Conservation (phyloP, 2,329 filamentous ascomycete species). For the Diaporthe sp. region DNA sequence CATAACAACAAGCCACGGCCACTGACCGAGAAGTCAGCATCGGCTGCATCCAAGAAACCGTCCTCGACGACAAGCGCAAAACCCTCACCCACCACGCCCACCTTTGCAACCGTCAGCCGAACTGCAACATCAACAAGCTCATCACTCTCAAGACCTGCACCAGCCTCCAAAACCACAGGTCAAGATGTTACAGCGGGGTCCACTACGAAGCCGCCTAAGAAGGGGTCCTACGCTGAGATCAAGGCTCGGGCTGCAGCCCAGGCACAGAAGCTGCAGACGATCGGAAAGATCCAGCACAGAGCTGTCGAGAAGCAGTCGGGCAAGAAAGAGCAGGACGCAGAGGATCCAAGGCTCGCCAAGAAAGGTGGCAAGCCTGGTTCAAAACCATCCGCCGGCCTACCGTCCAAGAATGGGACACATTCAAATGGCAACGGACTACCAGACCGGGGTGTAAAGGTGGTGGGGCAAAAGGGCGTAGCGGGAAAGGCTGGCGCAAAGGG, state of each 20-base stretch:
- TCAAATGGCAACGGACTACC: conserved; percentile 31
- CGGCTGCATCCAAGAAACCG: conserved; percentile 39
- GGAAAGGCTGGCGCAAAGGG: conserved; percentile 46
- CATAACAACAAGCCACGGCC: conserved; percentile 43
- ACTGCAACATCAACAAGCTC: conserved; percentile 21
- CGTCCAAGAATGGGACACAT: conserved; percentile 43
- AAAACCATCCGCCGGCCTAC: conserved; percentile 24
- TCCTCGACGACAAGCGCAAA: conserved; percentile 29
- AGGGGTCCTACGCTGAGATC: conserved; percentile 81
- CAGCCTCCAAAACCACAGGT: conserved; percentile 32
- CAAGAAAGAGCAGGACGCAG: conserved; percentile 67
- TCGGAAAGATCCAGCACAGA: conserved; percentile 83
- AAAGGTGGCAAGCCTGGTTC: conserved; percentile 41
- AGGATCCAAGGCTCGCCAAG: conserved; percentile 52
- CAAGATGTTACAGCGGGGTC: conserved; percentile 52
- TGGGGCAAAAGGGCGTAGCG: conserved; percentile 26
- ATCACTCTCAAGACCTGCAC: conserved; percentile 4
- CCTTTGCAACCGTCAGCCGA: conserved; percentile 29
- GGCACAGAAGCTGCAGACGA: conserved; percentile 71
- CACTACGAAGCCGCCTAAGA: conserved; percentile 70
- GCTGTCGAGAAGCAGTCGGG: conserved; percentile 74
- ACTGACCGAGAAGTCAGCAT: conserved; percentile 42
- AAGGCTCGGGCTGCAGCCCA: conserved; percentile 79
- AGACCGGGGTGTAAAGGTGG: conserved; percentile 28
- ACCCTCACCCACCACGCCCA: conserved; percentile 37